A percentile compares a stretch with the other conserved stretches of the same genome.
Evolutionary conservation across 1,284 basidiomycete genomes (phyloP).

Genomic region (Ceratobasidium sp.): DNA sequence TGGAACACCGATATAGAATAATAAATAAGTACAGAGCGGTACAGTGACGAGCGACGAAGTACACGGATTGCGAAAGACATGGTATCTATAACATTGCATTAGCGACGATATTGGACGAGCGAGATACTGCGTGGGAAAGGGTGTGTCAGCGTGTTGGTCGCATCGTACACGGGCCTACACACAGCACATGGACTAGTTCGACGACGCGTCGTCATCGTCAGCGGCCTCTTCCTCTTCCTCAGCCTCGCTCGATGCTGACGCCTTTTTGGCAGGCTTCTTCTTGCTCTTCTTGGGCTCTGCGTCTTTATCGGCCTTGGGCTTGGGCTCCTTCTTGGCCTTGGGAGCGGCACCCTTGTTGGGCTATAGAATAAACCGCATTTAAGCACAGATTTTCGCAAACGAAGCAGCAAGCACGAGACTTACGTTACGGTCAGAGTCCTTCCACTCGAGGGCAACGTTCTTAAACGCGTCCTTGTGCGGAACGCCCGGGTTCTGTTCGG

Average conservation of each 20-base stretch:
- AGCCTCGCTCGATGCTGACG: slow-evolving; percentile 29
- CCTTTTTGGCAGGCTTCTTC: slow-evolving; percentile 27
- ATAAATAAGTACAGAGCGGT: slow-evolving; percentile 42
- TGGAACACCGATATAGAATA: slow-evolving; percentile 24
- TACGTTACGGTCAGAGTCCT: slow-evolving; percentile 34
- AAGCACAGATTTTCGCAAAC: background rate
- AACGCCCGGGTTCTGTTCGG: slow-evolving; percentile 29
- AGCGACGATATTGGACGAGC: background rate
- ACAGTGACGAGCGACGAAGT: slow-evolving; percentile 35
- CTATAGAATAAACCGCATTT: slow-evolving; percentile 22
- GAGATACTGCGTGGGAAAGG: slow-evolving; percentile 18
- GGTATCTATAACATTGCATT: slow-evolving; percentile 18
- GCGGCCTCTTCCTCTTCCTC: slow-evolving; percentile 30
- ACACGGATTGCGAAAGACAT: slow-evolving; percentile 22
- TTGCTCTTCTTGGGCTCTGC: slow-evolving; percentile 30
- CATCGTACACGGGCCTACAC: background rate
- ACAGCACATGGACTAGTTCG: slow-evolving; percentile 33
- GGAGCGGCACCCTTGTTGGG: slow-evolving; percentile 30
- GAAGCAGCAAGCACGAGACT: background rate
- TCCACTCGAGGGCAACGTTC: slow-evolving; percentile 27
- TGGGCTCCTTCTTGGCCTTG: slow-evolving; percentile 22
- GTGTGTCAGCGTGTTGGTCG: slow-evolving; percentile 14
- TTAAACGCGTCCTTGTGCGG: slow-evolving; percentile 40
- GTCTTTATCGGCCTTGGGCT: slow-evolving; percentile 30
- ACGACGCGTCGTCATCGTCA: slow-evolving; percentile 31